These are phyloP conservation scores for Euphorbia tirucalli DNA, from an alignment of 345 rosid genomes.

Conservation along the genomic window DNA sequence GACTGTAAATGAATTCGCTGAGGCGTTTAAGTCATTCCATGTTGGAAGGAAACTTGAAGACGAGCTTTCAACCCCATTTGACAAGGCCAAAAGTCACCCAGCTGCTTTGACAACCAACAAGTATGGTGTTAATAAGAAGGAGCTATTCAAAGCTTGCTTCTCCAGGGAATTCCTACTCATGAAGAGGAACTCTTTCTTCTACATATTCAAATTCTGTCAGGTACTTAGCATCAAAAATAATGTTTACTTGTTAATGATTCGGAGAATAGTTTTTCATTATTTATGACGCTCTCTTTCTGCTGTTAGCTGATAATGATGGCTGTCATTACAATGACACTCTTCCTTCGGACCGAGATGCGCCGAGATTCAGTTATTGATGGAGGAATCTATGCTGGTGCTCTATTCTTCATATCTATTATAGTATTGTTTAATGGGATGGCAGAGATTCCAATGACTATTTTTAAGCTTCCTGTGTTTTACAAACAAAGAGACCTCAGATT, in stretches of 20 bases:
- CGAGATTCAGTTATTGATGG: constrained; percentile 46
- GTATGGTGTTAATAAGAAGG: constrained; percentile 46
- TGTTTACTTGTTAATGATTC: background rate
- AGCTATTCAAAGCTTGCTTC: constrained; percentile 47
- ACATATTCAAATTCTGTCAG: constrained; percentile 39
- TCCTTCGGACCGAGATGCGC: constrained; percentile 59
- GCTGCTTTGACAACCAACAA: constrained; percentile 48
- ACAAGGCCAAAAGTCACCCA: constrained; percentile 41
- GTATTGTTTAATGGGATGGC: constrained; percentile 68
- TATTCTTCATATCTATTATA: constrained; percentile 47
- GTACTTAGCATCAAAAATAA: constrained; percentile 4
- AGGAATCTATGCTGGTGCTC: constrained; percentile 50
- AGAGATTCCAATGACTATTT: constrained; percentile 68
- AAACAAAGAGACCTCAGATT: constrained; percentile 66
- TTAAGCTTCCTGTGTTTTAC: constrained; percentile 76
- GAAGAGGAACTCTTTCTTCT: constrained; percentile 55
- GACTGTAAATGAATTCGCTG: constrained; percentile 43
- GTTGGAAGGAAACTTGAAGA: constrained; percentile 33
- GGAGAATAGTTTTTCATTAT: background rate
- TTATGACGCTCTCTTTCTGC: constrained; percentile 1
- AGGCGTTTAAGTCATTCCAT: constrained; percentile 47
- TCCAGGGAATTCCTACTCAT: constrained; percentile 50
- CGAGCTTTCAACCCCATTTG: constrained; percentile 49
- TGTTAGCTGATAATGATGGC: constrained; percentile 42
- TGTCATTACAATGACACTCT: constrained; percentile 42